Percentiles rank a stretch among this genome's conserved stretches.
These are phyloP conservation scores for Porpolomopsis calyptriformis DNA, from an alignment of 768 basidiomycete species.

Conservation along the genomic window DNA sequence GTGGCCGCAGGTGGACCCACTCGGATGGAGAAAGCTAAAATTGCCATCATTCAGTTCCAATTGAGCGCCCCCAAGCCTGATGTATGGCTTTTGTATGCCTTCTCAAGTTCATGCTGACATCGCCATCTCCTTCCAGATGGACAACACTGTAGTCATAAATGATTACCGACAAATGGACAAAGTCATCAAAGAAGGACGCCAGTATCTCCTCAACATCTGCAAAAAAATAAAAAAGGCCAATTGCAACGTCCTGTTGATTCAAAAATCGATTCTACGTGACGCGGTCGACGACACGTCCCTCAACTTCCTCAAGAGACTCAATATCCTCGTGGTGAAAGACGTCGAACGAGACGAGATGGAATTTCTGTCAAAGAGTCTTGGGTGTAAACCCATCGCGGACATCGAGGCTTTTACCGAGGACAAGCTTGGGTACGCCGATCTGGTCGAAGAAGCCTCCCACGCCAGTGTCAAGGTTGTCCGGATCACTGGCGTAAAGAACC, in stretches of 20 bases:
- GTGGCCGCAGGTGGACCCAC: constrained; percentile 85
- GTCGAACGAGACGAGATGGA: constrained; percentile 98
- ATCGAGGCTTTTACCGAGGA: constrained; percentile 97
- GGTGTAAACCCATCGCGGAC: constrained; percentile 93
- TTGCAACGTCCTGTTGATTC: constrained; percentile 97
- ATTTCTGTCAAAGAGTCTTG: constrained; percentile 89
- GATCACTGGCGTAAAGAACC: constrained; percentile 90
- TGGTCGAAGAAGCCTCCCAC: constrained; percentile 80
- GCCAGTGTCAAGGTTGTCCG: constrained; percentile 85
- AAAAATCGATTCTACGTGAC: constrained; percentile 98
- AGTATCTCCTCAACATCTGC: constrained; percentile 95
- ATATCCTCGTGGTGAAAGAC: constrained; percentile 94
- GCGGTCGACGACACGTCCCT: constrained; percentile 98
- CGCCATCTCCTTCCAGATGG: constrained; percentile 70
- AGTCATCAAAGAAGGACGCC: constrained; percentile 96
- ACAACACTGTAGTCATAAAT: constrained; percentile 98
- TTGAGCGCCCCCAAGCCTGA: constrained; percentile 96
- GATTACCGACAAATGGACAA: constrained; percentile 99
- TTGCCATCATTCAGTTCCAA: constrained; percentile 97
- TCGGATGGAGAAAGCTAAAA: constrained; percentile 96
- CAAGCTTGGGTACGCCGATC: constrained; percentile 92
- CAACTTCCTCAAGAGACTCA: constrained; percentile 93
- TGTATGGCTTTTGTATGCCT: constrained; percentile 35
- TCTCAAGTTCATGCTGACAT: constrained; percentile 1
- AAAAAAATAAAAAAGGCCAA: constrained; percentile 99